Evolutionary conservation across 805 yeast genomes (phyloP).

Genomic region (Middelhovenomyces tepae): DNA sequence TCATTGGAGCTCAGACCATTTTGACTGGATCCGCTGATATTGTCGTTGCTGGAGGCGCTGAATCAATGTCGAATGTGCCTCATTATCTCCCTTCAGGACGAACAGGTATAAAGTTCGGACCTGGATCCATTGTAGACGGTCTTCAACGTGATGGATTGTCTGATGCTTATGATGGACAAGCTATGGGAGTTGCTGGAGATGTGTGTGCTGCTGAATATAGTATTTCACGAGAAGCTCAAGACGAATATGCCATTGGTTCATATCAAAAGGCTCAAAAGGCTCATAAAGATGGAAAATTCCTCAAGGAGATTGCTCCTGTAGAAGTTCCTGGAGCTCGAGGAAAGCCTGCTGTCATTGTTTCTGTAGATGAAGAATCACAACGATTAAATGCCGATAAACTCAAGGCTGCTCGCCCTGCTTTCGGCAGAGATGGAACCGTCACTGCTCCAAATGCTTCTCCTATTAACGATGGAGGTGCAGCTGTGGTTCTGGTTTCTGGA

Average conservation of each 20-base stretch:
- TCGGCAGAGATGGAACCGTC: conserved; percentile 91
- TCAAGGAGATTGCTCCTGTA: conserved; percentile 74
- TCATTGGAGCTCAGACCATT: conserved; percentile 84
- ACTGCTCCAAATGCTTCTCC: conserved; percentile 97
- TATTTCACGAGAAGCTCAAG: conserved; percentile 79
- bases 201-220: conserved; percentile 82
- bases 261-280: conserved; percentile 84
- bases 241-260: conserved; percentile 73
- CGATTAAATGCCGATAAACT: conserved; percentile 73
- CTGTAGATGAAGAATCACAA: conserved; percentile 73
- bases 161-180: conserved; percentile 80
- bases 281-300: conserved; percentile 70
- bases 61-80: conserved; percentile 93
- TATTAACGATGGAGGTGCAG: conserved; percentile 97
- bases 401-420: conserved; percentile 83
- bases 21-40: conserved; percentile 84
- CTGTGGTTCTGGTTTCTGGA: conserved; percentile 80
- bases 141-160: conserved; percentile 84
- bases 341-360: conserved; percentile 68
- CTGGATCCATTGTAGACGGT: conserved; percentile 72
- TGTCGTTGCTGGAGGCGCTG: conserved; percentile 96
- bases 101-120: conserved; percentile 86
- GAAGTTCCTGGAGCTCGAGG: conserved; percentile 82
- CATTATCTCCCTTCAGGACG: conserved; percentile 84
- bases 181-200: conserved; percentile 98